Conservation (phyloP, 345 rosid species). For the Rhizophora mangle region DNA sequence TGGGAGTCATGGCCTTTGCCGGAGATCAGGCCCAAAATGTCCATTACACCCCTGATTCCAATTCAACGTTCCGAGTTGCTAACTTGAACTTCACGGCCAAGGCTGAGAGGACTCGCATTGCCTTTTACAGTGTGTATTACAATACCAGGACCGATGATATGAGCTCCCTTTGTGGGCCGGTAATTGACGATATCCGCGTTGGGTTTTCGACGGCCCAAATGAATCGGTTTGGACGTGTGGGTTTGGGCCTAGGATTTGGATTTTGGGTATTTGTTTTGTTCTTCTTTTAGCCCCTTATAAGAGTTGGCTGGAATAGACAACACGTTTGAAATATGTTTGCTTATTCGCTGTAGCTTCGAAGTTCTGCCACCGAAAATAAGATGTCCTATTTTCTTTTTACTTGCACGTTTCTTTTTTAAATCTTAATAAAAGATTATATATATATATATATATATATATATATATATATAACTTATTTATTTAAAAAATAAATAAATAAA, state of each 20-base stretch:
- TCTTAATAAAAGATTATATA: no score
- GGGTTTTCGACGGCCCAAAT: slow-evolving; percentile 56
- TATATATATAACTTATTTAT: no score
- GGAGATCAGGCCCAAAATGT: slow-evolving; percentile 85
- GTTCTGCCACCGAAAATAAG: no score
- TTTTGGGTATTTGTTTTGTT: slow-evolving; percentile 34
- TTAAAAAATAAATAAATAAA: no score
- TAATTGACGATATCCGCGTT: slow-evolving; percentile 77
- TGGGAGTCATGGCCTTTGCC: slow-evolving; percentile 86
- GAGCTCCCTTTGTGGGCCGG: slow-evolving; percentile 98
- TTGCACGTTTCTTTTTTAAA: no score
- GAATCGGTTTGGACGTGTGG: slow-evolving; percentile 22
- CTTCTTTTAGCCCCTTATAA: slow-evolving; percentile 30
- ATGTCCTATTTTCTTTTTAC: no score
- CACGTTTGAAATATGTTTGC: no score
- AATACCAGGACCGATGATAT: slow-evolving; percentile 88
- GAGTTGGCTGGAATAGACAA: no score
- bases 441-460: no score
- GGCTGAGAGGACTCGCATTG: slow-evolving; percentile 82
- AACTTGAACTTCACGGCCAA: slow-evolving; percentile 76
- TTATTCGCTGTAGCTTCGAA: no score
- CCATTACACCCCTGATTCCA: slow-evolving; percentile 73
- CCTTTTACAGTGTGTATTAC: slow-evolving; percentile 89
- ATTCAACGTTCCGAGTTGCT: slow-evolving; percentile 60
- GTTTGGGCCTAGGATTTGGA: slow-evolving; percentile 28